Base-by-base conservation (phyloP, 2,329 filamentous ascomycete species). In the Samsoniella hepiali region DNA sequence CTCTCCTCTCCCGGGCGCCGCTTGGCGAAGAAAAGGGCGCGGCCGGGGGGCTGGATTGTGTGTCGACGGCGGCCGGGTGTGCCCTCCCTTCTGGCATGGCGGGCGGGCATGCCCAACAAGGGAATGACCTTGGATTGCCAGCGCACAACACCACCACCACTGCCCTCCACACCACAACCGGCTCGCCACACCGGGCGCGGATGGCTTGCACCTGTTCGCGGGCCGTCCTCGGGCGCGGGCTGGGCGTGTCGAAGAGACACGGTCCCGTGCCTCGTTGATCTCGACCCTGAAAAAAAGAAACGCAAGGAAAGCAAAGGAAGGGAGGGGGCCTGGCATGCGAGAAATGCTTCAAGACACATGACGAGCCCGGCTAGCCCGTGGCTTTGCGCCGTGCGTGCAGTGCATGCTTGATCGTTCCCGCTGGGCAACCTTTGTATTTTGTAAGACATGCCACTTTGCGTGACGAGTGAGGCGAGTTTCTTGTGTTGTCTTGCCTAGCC, bases 101-200 rank as follows among this genome's bases (percentile, higher is more conserved):
- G 22, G 22, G 22, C 22, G 22, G 22, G 22, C 22, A 22, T 22
- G 22, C 22, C 22, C 22, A 22, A 27, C 22, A 55, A 58, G 56
- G 56, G 56, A 22, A 58, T 58, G 56, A 58, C 56, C 32, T 22
- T 58, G 56, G 56, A 38, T 58, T 58, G 56, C 56, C 56, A 58
- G 44, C 56, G 56, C 56, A 58, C 34, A 57, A 49, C 32, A 45
- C 27, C 10, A 22, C 6, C 53, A 44, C 36, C 8, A 29, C n/a
- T 27, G 13, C 38, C 27, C 1, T 22, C 22, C 22, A 22, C 22
- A 42, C 38, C 38, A 57, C 55, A 57, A 22, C 50, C 29, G 29
- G 36, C 50, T 53, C 31, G 31, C 55, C 22, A 42, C 36, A 9
- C 6, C 50, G 10, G 27, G 50, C n/a, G 9, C 50, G 42, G 22